Conservation (phyloP, 2,329 filamentous ascomycete genomes). For the Triangularia setosa region DNA sequence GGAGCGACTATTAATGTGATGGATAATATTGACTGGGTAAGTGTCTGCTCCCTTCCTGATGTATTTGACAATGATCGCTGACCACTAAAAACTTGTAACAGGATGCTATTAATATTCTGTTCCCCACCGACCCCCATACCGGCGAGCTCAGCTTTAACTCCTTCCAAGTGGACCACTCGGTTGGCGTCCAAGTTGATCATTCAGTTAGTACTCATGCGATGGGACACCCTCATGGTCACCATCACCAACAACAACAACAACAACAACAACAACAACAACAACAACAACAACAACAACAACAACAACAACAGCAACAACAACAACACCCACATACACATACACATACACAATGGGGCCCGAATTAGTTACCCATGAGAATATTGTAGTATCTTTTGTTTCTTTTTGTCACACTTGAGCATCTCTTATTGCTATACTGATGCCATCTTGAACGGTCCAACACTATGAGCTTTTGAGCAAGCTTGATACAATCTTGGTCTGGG, state of each 20-base stretch:
- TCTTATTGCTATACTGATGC: background rate
- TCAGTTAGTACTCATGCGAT: background rate
- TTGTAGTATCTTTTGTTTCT: background rate
- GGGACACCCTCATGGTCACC: background rate
- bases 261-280: background rate
- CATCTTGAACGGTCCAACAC: background rate
- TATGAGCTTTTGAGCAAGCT: background rate
- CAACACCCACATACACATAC: background rate
- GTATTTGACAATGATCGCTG: background rate
- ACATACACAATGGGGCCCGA: background rate
- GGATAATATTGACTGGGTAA: slow-evolving; percentile 64
- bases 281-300: background rate
- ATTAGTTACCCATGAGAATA: background rate
- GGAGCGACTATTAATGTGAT: slow-evolving; percentile 29
- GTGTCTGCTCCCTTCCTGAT: slow-evolving; percentile 23
- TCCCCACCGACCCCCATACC: slow-evolving; percentile 27
- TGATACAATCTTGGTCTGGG: background rate
- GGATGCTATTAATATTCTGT: slow-evolving; percentile 11
- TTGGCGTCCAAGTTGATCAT: background rate
- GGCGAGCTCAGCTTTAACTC: slow-evolving; percentile 22
- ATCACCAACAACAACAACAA: background rate
- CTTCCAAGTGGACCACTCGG: slow-evolving; percentile 1
- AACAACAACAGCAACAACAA: background rate
- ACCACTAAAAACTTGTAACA: background rate
- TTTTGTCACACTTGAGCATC: background rate